These are phyloP conservation scores for Schwanniomyces vanrijiae DNA, from an alignment of 805 yeast genomes.

Conservation along the genomic window DNA sequence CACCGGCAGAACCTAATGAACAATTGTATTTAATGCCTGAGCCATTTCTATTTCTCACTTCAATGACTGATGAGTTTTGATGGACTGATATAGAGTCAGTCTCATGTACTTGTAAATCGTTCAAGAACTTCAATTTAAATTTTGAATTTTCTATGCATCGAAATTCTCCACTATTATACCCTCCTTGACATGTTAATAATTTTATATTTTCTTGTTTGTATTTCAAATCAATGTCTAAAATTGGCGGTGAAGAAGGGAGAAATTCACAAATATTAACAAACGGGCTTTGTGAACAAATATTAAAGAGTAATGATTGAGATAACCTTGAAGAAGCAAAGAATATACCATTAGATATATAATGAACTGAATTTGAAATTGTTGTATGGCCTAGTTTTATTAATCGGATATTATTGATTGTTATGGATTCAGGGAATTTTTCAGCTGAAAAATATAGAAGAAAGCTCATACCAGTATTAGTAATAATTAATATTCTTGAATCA, in stretches of 20 bases:
- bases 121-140: not conserved
- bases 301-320: constrained; percentile 32
- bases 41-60: not conserved
- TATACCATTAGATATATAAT: constrained; percentile 22
- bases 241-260: constrained; percentile 30
- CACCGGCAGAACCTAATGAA: not conserved
- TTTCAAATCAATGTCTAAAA: constrained; percentile 21
- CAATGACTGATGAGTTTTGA: not conserved
- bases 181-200: constrained; percentile 32
- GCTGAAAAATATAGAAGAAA: constrained; percentile 20
- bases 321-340: constrained; percentile 30
- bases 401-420: constrained; percentile 14
- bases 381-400: constrained; percentile 27
- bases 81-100: not conserved
- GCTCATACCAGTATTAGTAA: constrained; percentile 30
- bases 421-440: not conserved
- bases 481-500: constrained; percentile 21
- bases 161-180: constrained; percentile 34
- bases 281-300: constrained; percentile 23
- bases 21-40: not conserved
- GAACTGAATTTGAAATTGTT: constrained; percentile 28
- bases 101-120: not conserved
- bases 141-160: constrained; percentile 7
- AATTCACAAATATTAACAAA: constrained; percentile 20
- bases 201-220: constrained; percentile 4